Base-by-base conservation (phyloP, 2,329 filamentous ascomycete genomes). In the Xylariaceae sp. region DNA sequence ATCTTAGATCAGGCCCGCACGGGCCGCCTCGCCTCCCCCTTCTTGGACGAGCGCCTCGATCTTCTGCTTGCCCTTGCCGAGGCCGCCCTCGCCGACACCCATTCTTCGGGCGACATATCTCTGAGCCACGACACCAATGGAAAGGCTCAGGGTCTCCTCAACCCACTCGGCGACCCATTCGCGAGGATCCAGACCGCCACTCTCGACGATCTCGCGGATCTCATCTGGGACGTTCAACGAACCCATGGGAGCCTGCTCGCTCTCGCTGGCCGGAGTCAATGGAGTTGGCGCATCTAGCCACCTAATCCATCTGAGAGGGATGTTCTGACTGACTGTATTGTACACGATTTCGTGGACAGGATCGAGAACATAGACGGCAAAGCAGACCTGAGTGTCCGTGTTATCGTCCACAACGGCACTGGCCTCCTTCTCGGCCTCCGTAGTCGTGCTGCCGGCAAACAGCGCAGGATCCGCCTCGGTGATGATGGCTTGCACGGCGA, bases 101-200 rank as follows among this genome's bases (percentile, higher is more conserved):
- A 99, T 99, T 58, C 94, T 81, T 62, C 89, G 85, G 3, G 94
- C 93, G 17, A 99, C 94, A 72, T 99, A 99, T 64, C 92, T 82
- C 80, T 99, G 94, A 2, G 94, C 94, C 2, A 97, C 88, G 6
- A 96, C 79, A 15, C 94, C 93, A 0, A 95, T 84, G 2, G 86
- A 84, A 53, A 97, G 78, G 47, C 80, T 85, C 37, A 99, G 80
- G 0, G 87, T 78, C 76, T 97, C 93, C 76, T 97, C 93, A 51
- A 99, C 83, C 94, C 94, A 99, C 74, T 97, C 94, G 2, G 92
- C 89, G 44, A 96, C 90, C 94, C 94, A 99, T 74, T 99, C 94
- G 59, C 94, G 82, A 0, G 94, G 94, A 71, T 99, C 94, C 1
- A 97, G 90, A 51, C 83, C 85, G 7, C 85, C 85, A 50, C 77